Evolutionary conservation across 495 filamentous ascomycete species (phyloP), one percentile per base, ranked within the genome.

Genomic region (Neurospora africana): DNA sequence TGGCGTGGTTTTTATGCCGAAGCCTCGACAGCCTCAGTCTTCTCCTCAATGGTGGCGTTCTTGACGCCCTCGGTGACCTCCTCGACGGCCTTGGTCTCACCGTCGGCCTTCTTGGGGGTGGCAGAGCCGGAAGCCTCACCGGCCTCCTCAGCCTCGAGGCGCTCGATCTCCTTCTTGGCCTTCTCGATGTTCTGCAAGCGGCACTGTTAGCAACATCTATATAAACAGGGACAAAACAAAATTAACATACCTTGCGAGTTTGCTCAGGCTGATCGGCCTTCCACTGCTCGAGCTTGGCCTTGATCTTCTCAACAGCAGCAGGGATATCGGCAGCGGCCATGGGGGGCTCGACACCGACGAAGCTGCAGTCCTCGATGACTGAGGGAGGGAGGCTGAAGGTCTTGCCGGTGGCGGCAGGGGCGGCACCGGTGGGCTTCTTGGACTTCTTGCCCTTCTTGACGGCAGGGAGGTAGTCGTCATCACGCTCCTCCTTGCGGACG

Each of bases 381-480:
- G 93, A 92, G 47, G 95, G 89, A 74, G 90, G 93, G 76, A 95
- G 88, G 83, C 91, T 95, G 87, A 94, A 97, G 78, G 92, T 95
- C 77, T 84, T 83, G 69, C 80, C 75, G 69, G 84, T 76, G 27
- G 78, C 77, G 39, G 84, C 75, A 35, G 81, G 80, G 13, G 81
- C 71, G 27, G 80, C 82, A 68, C 82, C 79, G 70, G 81, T 82
- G 41, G 79, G 81, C 76, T 90, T 90, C 83, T 92, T 93, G 80
- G 90, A 90, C 76, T 92, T 93, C 88, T 96, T 97, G 81, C 94
- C 94, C 77, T 94, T 94, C 89, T 97, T 97, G 61, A 85, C 88
- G 19, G 93, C 92, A 40, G 90, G 86, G 58, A 98, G 91, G 86
- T 96, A 98, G 73, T 92, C 90, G 15, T 97, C 95, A 69, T 97